Percentiles rank a stretch among this genome's conserved stretches.
phyloP scores from a whole-genome alignment of 2,329 filamentous ascomycete genomes.

The Fusarium ambrosium region DNA sequence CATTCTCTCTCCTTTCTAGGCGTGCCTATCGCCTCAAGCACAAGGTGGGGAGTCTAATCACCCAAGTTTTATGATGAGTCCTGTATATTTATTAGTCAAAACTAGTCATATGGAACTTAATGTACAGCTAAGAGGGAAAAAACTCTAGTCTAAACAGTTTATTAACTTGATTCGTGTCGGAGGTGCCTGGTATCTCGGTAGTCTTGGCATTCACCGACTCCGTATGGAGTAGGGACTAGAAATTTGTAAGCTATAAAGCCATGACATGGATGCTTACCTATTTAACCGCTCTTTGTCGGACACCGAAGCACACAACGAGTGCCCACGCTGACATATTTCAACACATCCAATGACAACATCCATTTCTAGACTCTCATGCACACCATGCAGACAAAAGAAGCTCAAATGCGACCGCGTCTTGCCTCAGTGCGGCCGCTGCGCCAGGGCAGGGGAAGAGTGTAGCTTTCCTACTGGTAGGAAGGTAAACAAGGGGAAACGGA shows the following conservation, averaged over 20 bases:
- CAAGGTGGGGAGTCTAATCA: no score
- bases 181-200: not conserved
- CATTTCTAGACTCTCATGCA: not conserved
- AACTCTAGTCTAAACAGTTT: no score
- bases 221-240: no score
- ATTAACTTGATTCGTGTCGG: not conserved
- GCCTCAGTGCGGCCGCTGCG: not conserved
- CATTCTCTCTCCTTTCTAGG: not conserved
- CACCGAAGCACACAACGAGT: not conserved
- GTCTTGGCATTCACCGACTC: not conserved
- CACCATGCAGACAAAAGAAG: not conserved
- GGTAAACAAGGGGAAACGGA: not conserved
- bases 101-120: no score
- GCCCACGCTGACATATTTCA: no score
- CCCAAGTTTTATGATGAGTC: no score
- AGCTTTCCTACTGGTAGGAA: not conserved
- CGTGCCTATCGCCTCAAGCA: no score
- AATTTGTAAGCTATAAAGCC: no score
- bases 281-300: not conserved
- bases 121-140: no score
- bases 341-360: not conserved
- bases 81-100: no score
- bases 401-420: not conserved
- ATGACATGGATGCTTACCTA: no score
- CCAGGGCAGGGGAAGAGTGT: not conserved